These are phyloP conservation scores for Mucor mucedo DNA, from an alignment of 371 early-diverging fungal species.

Conservation along the genomic window DNA sequence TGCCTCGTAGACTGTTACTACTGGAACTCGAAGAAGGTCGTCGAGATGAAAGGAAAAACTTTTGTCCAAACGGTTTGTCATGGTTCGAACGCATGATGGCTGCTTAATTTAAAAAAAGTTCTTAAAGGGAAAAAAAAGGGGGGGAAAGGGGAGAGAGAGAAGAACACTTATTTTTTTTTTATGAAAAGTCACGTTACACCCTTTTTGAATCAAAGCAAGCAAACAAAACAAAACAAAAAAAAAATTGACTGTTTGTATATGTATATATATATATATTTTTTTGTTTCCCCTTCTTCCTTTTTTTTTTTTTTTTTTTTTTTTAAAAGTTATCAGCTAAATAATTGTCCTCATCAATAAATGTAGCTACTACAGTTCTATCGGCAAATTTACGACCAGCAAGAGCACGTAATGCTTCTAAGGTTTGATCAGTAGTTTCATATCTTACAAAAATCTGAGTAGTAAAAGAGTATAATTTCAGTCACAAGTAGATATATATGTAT, in stretches of 20 bases:
- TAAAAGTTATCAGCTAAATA: slow-evolving; percentile 70
- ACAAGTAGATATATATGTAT: not conserved
- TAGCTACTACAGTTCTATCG: slow-evolving; percentile 90
- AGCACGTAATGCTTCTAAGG: slow-evolving; percentile 75
- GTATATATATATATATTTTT: not conserved
- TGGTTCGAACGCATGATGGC: slow-evolving; percentile 15
- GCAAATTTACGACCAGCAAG: slow-evolving; percentile 95
- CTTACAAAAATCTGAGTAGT: slow-evolving; percentile 81
- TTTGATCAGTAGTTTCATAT: slow-evolving; percentile 64
- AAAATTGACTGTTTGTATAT: not conserved
- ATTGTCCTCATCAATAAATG: slow-evolving; percentile 78
- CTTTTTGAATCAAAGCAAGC: no score
- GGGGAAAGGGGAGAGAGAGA: no score
- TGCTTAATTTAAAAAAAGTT: no score
- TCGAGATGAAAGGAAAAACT: slow-evolving; percentile 21
- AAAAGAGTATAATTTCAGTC: not conserved
- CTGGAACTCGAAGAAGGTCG: slow-evolving; percentile 14
- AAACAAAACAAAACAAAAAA: no score
- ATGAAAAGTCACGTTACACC: no score
- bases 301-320: slow-evolving; percentile 3
- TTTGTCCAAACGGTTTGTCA: slow-evolving; percentile 17
- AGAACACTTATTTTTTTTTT: no score
- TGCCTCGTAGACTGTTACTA: slow-evolving; percentile 41
- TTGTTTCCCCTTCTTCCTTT: not conserved
- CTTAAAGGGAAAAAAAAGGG: not conserved